Base-by-base conservation (phyloP, 1,284 basidiomycete genomes). In the Boletellus sp. region DNA sequence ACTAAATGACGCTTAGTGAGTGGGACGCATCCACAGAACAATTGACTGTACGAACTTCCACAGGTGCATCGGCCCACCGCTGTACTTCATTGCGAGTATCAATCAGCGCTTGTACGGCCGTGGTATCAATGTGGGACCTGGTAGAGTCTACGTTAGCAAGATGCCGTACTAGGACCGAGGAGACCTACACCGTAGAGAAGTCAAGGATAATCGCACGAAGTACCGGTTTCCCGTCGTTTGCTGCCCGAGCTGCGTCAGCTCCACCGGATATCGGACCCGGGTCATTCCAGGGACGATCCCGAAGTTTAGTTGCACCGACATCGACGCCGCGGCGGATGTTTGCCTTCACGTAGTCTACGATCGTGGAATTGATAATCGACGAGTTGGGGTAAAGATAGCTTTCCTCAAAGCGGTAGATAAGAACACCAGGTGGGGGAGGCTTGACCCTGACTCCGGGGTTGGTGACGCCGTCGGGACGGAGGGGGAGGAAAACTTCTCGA, bases 201-300 rank as follows among this genome's bases (percentile, higher is more conserved):
- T 99, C 95, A 17, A 98, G 75, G 29, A 99, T 87, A 56, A 99
- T 79, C 8, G 94, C 93, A 42, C 82, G 83, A 27, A 98, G 73
- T 7, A 75, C 61, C 0, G 94, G 90, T 55, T 80, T 80, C 57
- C 74, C 73, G 19, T 69, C 53, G 52, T 91, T 87, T 19, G 68
- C 70, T 26, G 62, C 69, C 51, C 70, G 73, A 45, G 81, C 77
- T 33, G 69, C 71, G 7, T 69, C 71, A 2, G 69, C 69, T 8
- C 71, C 71, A 19, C 72, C 74, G 41, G 74, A 71, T 42, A 68
- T 67, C 30, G 87, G 89, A 36, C 90, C 90, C 11, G 91, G 87
- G 61, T 96, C 94, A 65, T 99, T 99, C 95, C 95, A 99, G 3
- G 92, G 82, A 37, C 95, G 80, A 63, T 98, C 93, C 54, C 78